Conservation (phyloP, 495 filamentous ascomycete species). For the Penicillium lividum region DNA sequence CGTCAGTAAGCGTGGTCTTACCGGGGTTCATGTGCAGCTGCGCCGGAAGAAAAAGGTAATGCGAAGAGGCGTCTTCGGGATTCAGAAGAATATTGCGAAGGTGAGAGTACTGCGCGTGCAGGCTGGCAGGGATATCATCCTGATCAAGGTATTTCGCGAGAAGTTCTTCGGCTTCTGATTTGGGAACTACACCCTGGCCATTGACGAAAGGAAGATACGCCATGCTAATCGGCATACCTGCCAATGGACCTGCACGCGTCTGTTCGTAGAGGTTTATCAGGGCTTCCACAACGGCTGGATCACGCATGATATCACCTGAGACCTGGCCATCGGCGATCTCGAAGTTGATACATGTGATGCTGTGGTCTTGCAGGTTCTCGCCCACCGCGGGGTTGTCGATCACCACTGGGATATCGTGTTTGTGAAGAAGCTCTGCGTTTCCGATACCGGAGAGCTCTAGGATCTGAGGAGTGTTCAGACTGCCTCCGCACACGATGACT, state of each 20-base stretch:
- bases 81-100: conserved; percentile 34
- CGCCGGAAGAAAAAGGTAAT: conserved; percentile 42
- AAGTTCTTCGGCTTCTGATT: conserved; percentile 26
- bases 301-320: conserved; percentile 45
- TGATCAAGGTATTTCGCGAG: conserved; percentile 27
- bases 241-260: conserved; percentile 35
- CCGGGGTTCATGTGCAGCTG: conserved; percentile 34
- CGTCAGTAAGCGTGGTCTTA: conserved; percentile 35
- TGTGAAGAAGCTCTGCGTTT: conserved; percentile 23
- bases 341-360: conserved; percentile 32
- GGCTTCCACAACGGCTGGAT: conserved; percentile 36
- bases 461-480: conserved; percentile 54
- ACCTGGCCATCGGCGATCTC: conserved; percentile 41
- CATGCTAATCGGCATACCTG: conserved; percentile 39
- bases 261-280: conserved; percentile 38
- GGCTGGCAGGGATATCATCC: conserved; percentile 12
- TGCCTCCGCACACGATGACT: conserved; percentile 56
- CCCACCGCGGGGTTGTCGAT: conserved; percentile 44
- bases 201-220: conserved; percentile 46
- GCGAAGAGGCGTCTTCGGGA: conserved; percentile 28
- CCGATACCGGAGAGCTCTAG: conserved; percentile 64
- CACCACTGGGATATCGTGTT: conserved; percentile 33
- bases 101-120: conserved; percentile 26
- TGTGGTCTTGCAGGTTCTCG: conserved; percentile 49
- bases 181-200: conserved; percentile 31